Conservation (phyloP, 163 green algal species). For the Scenedesmus sp. region DNA sequence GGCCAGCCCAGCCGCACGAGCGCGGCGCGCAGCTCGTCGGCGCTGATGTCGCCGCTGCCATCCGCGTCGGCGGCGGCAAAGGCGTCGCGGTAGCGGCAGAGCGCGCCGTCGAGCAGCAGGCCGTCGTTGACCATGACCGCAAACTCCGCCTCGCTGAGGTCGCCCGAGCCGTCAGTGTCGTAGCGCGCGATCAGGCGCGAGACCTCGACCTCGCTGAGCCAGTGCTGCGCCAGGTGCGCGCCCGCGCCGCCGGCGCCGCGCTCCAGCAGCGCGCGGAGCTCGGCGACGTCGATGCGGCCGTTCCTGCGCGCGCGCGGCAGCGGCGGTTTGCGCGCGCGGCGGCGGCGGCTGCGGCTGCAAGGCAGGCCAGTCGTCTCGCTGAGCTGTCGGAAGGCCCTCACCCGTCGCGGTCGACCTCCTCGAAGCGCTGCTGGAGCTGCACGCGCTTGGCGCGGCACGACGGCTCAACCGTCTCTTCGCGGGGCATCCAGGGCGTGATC, state of each 20-base stretch:
- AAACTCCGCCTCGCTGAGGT: constrained; percentile 34
- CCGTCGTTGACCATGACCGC: constrained; percentile 36
- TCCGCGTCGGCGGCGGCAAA: constrained; percentile 35
- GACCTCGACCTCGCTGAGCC: constrained; percentile 30
- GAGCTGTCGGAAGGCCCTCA: no score
- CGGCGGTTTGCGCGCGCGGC: no score
- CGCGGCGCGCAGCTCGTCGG: constrained; percentile 2
- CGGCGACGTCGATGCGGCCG: constrained; percentile 29
- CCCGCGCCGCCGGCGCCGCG: neutral
- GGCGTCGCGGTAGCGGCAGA: constrained; percentile 27
- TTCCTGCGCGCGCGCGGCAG: constrained; percentile 29
- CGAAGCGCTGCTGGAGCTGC: no score
- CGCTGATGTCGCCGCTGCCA: constrained; percentile 7
- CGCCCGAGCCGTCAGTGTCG: constrained; percentile 30
- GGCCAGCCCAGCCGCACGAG: constrained; percentile 27
- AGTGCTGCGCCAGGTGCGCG: constrained; percentile 14
- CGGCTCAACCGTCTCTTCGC: no score
- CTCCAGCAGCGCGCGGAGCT: constrained; percentile 34
- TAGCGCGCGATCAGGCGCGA: constrained; percentile 24
- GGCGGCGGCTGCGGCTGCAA: no score
- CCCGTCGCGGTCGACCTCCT: no score
- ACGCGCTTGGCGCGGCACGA: no score
- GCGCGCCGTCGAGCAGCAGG: constrained; percentile 38
- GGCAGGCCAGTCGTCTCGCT: no score
- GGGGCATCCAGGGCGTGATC: no score